Evolutionary conservation across 805 yeast genomes (phyloP).

Genomic region (Kodamaea hsintzibuensis): DNA sequence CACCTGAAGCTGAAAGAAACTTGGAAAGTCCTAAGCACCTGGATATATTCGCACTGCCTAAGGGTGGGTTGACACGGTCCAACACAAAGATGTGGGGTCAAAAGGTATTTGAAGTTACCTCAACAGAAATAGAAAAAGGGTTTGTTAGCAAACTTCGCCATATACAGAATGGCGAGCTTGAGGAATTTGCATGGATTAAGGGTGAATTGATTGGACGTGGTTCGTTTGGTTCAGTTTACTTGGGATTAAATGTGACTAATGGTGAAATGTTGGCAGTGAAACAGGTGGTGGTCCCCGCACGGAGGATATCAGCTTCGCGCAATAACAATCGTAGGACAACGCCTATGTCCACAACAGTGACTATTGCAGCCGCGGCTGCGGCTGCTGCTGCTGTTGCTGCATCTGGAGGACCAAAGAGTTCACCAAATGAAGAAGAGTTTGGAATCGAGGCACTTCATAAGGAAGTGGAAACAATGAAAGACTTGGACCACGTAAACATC

Average conservation of each 20-base stretch:
- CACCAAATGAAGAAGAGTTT: constrained; percentile 32
- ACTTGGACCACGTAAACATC: constrained; percentile 88
- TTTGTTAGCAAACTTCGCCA: constrained; percentile 66
- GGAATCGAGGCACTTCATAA: constrained; percentile 81
- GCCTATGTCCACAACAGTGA: not conserved
- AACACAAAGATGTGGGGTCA: constrained; percentile 99
- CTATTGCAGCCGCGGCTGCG: constrained; percentile 1
- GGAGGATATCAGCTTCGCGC: not conserved
- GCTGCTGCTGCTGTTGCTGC: not conserved
- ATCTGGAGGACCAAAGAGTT: constrained; percentile 6
- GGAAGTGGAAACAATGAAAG: constrained; percentile 92
- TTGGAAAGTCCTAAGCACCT: not conserved
- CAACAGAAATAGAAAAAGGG: constrained; percentile 61
- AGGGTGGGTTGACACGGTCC: constrained; percentile 53
- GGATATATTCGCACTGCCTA: constrained; percentile 6
- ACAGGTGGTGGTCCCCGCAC: constrained; percentile 66
- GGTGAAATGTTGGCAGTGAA: constrained; percentile 99
- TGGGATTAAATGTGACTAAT: constrained; percentile 91
- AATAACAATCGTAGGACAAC: constrained; percentile 3
- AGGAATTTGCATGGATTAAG: constrained; percentile 95
- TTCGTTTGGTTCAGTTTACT: constrained; percentile 89
- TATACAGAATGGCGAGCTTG: constrained; percentile 61
- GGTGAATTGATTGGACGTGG: constrained; percentile 98
- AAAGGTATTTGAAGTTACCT: constrained; percentile 84
- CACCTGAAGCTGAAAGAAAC: not conserved